phyloP scores from a whole-genome alignment of 306 rosid species.

The Carpinus viminea region DNA sequence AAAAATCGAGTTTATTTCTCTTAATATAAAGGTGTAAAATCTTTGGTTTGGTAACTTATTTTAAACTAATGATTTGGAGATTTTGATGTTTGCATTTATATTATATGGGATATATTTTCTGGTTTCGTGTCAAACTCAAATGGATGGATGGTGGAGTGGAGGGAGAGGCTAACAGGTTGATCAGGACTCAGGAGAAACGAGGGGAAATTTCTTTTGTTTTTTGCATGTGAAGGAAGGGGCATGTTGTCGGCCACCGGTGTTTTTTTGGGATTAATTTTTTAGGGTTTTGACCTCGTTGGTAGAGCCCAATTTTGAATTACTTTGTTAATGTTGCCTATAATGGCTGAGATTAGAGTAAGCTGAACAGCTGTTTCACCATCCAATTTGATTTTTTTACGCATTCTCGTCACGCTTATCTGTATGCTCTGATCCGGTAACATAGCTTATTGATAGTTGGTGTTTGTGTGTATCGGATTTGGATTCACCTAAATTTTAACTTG shows the following conservation, averaged over 20 bases:
- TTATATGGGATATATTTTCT: too few species aligned
- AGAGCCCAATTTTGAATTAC: constrained; percentile 28
- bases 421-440: too few species aligned
- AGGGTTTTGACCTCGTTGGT: constrained; percentile 54
- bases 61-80: not conserved
- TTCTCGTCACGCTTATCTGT: too few species aligned
- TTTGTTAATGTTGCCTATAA: constrained; percentile 26
- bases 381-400: not conserved
- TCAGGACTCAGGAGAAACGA: not conserved
- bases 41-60: not conserved
- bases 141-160: not conserved
- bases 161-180: not conserved
- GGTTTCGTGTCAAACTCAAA: not conserved
- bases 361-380: constrained; percentile 48
- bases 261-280: constrained; percentile 26
- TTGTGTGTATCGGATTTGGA: too few species aligned
- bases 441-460: too few species aligned
- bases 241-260: constrained; percentile 65
- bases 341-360: constrained; percentile 15
- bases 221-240: constrained; percentile 43
- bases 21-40: not conserved
- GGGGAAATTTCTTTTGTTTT: constrained; percentile 24
- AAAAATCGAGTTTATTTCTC: too few species aligned
- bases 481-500: accelerated
- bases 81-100: too few species aligned